Percentiles rank a stretch among this genome's conserved stretches.
phyloP scores from a whole-genome alignment of 2,329 filamentous ascomycete genomes.

The Aureobasidium zeae region DNA sequence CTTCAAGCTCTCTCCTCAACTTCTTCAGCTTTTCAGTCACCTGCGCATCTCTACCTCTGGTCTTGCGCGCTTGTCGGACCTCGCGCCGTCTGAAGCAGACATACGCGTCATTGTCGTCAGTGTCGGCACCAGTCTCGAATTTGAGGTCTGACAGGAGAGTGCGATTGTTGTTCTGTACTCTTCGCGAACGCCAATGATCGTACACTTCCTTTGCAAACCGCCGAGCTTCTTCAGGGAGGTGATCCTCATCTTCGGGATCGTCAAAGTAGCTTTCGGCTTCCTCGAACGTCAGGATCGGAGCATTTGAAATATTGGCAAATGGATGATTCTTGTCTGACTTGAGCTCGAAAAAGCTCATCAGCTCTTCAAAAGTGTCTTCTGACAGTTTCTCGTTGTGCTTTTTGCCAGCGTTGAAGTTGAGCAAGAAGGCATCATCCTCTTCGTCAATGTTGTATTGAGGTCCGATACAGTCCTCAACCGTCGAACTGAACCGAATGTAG shows the following conservation, averaged over 20 bases:
- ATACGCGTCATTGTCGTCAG: conserved; percentile 91
- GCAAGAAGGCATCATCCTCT: conserved; percentile 80
- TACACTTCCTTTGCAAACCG: conserved; percentile 69
- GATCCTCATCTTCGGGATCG: conserved; percentile 30
- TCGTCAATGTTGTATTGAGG: conserved; percentile 90
- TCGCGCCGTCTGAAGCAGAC: conserved; percentile 96
- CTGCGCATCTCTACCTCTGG: conserved; percentile 83
- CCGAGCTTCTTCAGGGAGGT: conserved; percentile 45
- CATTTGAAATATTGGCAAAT: conserved; percentile 81
- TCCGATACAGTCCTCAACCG: conserved; percentile 88
- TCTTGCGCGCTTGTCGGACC: conserved; percentile 89
- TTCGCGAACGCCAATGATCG: conserved; percentile 74
- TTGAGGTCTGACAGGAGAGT: conserved; percentile 72
- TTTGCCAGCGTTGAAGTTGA: conserved; percentile 70
- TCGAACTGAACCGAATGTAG: conserved; percentile 96
- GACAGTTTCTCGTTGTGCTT: conserved; percentile 53
- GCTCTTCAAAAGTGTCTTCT: conserved; percentile 85
- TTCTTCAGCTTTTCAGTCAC: conserved; percentile 91
- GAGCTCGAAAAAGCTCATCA: conserved; percentile 92
- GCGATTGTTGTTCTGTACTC: conserved; percentile 58
- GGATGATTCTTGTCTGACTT: conserved; percentile 75
- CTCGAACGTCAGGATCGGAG: conserved; percentile 56
- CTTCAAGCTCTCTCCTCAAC: conserved; percentile 81
- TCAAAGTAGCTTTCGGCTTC: conserved; percentile 56
- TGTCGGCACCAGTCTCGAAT: conserved; percentile 89